phyloP scores from a whole-genome alignment of 129 eudicot species.

The Erigeron canadensis region DNA sequence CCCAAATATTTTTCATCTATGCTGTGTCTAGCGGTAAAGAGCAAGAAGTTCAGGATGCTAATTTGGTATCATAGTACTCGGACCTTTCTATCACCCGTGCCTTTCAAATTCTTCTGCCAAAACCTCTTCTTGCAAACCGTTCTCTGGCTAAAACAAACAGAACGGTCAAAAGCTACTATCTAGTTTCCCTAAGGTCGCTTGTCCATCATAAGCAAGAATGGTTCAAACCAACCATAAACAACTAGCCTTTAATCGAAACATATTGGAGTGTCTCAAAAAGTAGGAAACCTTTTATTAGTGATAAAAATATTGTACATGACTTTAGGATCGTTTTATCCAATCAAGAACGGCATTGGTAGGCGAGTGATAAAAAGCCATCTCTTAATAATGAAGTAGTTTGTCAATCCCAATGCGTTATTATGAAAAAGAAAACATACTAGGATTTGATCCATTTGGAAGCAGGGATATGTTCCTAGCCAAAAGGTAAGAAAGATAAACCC shows the following conservation, averaged over 20 bases:
- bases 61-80: no score
- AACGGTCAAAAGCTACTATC: not conserved
- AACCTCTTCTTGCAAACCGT: not conserved
- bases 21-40: not conserved
- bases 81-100: not conserved
- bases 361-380: conserved; percentile 20
- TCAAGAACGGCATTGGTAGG: conserved; percentile 10
- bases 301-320: conserved; percentile 24
- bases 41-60: not conserved
- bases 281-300: conserved; percentile 15
- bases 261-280: conserved; percentile 1
- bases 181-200: conserved; percentile 5
- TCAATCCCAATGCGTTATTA: conserved; percentile 21
- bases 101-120: not conserved
- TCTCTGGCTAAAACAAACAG: conserved; percentile 8
- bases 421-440: not conserved
- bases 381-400: conserved; percentile 17
- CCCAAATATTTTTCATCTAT: not conserved
- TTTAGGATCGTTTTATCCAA: conserved; percentile 7
- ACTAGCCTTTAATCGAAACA: not conserved
- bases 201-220: not conserved
- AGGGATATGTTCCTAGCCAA: conserved; percentile 12
- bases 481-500: conserved; percentile 9
- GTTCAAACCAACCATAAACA: conserved; percentile 5
- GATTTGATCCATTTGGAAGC: conserved; percentile 18